Conservation (phyloP, 2,329 filamentous ascomycete genomes). For the Furcasterigmium sp. region DNA sequence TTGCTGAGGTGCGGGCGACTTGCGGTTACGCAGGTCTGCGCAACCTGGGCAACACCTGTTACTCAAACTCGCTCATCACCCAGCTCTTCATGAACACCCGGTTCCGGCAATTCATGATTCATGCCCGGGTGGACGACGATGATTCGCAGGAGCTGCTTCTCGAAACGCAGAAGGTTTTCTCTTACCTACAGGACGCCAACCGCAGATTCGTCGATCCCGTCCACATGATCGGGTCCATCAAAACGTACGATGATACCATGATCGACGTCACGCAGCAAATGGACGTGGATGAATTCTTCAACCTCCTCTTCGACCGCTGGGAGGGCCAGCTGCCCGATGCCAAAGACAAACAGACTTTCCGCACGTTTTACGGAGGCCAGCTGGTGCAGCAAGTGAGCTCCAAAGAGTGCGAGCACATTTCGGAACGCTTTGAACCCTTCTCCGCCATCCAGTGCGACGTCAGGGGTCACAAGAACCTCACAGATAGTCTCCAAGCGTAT, state of each 20-base stretch:
- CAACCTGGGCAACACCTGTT: slow-evolving; percentile 95
- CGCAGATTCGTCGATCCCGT: slow-evolving; percentile 68
- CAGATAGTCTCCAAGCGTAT: slow-evolving; percentile 90
- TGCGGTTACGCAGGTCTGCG: slow-evolving; percentile 85
- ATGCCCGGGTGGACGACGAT: slow-evolving; percentile 50
- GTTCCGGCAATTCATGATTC: slow-evolving; percentile 81
- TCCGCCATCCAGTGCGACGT: slow-evolving; percentile 95
- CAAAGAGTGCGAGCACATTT: slow-evolving; percentile 90
- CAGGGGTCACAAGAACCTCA: slow-evolving; percentile 77
- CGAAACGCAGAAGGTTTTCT: slow-evolving; percentile 78
- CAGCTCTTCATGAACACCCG: slow-evolving; percentile 94
- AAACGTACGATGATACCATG: slow-evolving; percentile 72
- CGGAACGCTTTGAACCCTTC: slow-evolving; percentile 83
- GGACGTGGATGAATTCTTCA: slow-evolving; percentile 98
- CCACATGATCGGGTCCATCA: slow-evolving; percentile 68
- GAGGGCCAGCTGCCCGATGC: slow-evolving; percentile 70
- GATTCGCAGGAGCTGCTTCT: slow-evolving; percentile 63
- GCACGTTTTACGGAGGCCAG: slow-evolving; percentile 84
- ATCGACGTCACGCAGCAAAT: slow-evolving; percentile 91
- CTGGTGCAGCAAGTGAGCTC: slow-evolving; percentile 94
- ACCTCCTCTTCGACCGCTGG: slow-evolving; percentile 85
- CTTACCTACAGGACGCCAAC: slow-evolving; percentile 77
- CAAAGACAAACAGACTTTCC: slow-evolving; percentile 67
- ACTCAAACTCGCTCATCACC: slow-evolving; percentile 89
- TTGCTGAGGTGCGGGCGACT: slow-evolving; percentile 63